Percentiles rank a stretch among this genome's conserved stretches.
Conservation (phyloP, 1,284 basidiomycete genomes). For the Sutorius eximius region DNA sequence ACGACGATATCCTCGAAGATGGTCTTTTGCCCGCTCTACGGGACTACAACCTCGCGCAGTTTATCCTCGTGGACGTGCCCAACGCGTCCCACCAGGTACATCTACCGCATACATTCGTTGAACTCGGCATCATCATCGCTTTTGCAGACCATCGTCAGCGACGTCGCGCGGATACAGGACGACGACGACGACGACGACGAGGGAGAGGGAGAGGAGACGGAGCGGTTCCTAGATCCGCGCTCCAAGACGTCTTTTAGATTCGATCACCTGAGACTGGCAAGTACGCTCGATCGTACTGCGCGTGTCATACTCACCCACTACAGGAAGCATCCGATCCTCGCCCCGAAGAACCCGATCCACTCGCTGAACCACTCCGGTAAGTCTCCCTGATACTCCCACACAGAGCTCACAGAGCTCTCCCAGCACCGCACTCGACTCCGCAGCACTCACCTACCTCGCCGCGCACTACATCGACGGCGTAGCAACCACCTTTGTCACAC, state of each 20-base stretch:
- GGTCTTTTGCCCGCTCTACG: constrained; percentile 75
- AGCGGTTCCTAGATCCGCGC: constrained; percentile 80
- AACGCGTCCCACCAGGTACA: constrained; percentile 69
- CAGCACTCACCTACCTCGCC: constrained; percentile 67
- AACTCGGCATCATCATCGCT: neutral
- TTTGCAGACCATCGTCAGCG: constrained; percentile 72
- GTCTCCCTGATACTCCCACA: constrained; percentile 8
- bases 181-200: constrained; percentile 42
- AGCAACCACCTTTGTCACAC: constrained; percentile 61
- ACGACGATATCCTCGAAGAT: constrained; percentile 78
- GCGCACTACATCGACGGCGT: constrained; percentile 81
- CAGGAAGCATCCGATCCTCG: constrained; percentile 79
- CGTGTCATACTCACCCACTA: neutral
- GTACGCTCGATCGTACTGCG: neutral
- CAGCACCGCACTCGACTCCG: constrained; percentile 69
- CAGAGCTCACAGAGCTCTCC: neutral
- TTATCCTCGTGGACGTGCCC: constrained; percentile 75
- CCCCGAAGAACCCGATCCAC: constrained; percentile 58
- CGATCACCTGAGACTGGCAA: constrained; percentile 78
- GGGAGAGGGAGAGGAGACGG: constrained; percentile 41
- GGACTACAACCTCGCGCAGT: constrained; percentile 85
- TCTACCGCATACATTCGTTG: neutral
- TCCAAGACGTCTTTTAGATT: constrained; percentile 77
- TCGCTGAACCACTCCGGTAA: constrained; percentile 76
- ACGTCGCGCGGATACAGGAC: constrained; percentile 51